Conservation (phyloP, 2,329 filamentous ascomycete genomes). For the Colletotrichum trifolii region DNA sequence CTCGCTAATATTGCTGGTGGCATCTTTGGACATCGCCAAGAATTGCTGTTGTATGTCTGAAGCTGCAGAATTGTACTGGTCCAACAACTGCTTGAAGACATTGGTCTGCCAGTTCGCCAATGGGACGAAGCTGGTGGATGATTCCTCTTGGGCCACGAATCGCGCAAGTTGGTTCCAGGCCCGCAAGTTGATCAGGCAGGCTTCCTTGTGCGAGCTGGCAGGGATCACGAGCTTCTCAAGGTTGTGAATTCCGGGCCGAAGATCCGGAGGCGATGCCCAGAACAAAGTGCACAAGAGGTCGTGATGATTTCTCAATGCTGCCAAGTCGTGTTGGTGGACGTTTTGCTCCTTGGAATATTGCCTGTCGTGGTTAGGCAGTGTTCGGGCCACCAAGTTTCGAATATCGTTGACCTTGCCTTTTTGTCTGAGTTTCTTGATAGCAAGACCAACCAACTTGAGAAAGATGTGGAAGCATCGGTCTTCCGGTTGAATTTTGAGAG, state of each 20-base stretch:
- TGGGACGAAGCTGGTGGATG: constrained; percentile 60
- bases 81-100: constrained; percentile 67
- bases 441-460: constrained; percentile 70
- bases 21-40: constrained; percentile 58
- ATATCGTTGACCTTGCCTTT: constrained; percentile 66
- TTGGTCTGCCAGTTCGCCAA: constrained; percentile 62
- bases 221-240: constrained; percentile 70
- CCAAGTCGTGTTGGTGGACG: constrained; percentile 69
- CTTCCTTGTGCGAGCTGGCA: constrained; percentile 72
- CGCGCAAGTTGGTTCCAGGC: constrained; percentile 72
- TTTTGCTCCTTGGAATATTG: constrained; percentile 72
- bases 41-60: constrained; percentile 68
- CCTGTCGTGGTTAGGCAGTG: constrained; percentile 73
- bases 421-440: constrained; percentile 62
- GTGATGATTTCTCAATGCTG: constrained; percentile 74
- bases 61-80: constrained; percentile 67
- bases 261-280: constrained; percentile 68
- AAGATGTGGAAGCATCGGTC: constrained; percentile 77
- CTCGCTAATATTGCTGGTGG: constrained; percentile 54
- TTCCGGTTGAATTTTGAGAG: constrained; percentile 60
- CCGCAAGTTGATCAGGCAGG: constrained; percentile 71
- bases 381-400: constrained; percentile 69
- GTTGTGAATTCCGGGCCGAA: constrained; percentile 63
- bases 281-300: constrained; percentile 75
- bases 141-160: constrained; percentile 59